phyloP scores from a whole-genome alignment of 306 rosid species.

The Purshia tridentata region DNA sequence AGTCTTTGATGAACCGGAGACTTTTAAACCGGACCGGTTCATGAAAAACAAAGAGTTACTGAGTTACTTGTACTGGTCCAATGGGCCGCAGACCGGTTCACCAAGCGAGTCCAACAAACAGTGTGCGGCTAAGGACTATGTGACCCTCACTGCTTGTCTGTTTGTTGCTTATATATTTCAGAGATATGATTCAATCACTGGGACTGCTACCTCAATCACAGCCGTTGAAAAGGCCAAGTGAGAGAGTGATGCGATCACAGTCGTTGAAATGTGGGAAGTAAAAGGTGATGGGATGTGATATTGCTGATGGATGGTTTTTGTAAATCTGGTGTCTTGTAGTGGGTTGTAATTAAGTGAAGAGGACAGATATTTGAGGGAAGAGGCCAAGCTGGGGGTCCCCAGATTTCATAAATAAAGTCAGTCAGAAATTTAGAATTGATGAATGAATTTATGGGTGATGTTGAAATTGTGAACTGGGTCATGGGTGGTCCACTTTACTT shows the following conservation, averaged over 20 bases:
- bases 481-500: neutral
- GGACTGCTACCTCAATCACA: conserved; percentile 54
- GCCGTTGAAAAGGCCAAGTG: conserved; percentile 50
- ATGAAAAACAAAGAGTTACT: conserved; percentile 46
- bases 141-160: conserved; percentile 54
- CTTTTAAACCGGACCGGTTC: conserved; percentile 78
- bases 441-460: neutral
- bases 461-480: neutral
- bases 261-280: neutral
- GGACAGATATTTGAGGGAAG: neutral
- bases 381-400: neutral
- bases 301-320: neutral
- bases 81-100: conserved; percentile 77
- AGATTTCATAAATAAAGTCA: conserved; percentile 8
- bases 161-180: conserved; percentile 57
- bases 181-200: conserved; percentile 71
- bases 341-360: neutral
- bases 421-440: neutral
- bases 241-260: conserved; percentile 8
- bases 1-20: conserved; percentile 69
- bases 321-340: neutral
- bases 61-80: conserved; percentile 78
- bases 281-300: neutral
- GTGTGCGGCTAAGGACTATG: conserved; percentile 75
- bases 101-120: conserved; percentile 65